These are phyloP conservation scores for Spergularia bocconei DNA, from an alignment of 148 eudicot species.

Conservation along the genomic window DNA sequence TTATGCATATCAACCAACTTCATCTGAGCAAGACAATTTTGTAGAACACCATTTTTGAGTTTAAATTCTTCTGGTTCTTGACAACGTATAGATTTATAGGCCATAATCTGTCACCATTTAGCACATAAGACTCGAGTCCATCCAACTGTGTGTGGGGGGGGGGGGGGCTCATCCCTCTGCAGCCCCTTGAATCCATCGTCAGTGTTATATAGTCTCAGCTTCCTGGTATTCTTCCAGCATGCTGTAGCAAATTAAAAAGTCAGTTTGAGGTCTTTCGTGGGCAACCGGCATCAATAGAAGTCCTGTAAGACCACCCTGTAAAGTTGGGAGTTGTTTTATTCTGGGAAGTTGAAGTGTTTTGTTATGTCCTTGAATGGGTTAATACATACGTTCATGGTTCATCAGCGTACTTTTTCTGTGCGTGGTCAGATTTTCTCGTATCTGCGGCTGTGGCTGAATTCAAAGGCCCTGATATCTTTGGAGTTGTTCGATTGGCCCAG, in stretches of 20 bases:
- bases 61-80: too few species aligned
- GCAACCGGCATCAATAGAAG: background rate
- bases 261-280: background rate
- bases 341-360: background rate
- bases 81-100: too few species aligned
- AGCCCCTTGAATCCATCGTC: background rate
- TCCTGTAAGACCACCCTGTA: background rate
- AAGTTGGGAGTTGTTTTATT: background rate
- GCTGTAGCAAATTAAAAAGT: too few species aligned
- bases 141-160: too few species aligned
- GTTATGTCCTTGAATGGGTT: background rate
- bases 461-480: slow-evolving; percentile 85
- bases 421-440: slow-evolving; percentile 71
- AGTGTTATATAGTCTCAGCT: background rate
- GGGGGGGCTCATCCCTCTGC: background rate
- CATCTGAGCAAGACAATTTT: background rate
- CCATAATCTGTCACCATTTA: too few species aligned
- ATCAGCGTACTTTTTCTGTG: background rate
- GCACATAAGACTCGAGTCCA: too few species aligned
- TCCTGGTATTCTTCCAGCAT: background rate
- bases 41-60: too few species aligned
- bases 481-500: slow-evolving; percentile 90
- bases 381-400: background rate
- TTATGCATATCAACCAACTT: too few species aligned
- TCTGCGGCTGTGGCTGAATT: slow-evolving; percentile 98